These are phyloP conservation scores for Collybia nuda DNA, from an alignment of 768 basidiomycete genomes.

Conservation along the genomic window DNA sequence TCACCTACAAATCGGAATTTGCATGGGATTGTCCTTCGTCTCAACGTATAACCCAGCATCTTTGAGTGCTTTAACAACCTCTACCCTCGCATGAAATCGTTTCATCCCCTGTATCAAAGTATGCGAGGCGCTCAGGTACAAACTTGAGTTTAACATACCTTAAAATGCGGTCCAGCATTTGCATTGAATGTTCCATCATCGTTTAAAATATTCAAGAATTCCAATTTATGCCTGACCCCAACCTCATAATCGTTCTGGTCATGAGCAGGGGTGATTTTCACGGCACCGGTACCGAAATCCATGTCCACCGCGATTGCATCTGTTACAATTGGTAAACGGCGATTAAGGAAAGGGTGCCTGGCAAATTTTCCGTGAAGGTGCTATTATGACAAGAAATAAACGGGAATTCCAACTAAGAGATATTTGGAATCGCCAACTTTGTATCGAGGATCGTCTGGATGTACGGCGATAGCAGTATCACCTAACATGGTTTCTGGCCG, in stretches of 20 bases:
- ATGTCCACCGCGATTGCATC: constrained; percentile 92
- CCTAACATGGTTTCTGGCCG: constrained; percentile 99
- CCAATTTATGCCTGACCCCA: constrained; percentile 81
- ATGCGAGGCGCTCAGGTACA: background rate
- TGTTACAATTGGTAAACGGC: constrained; percentile 84
- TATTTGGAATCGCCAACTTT: constrained; percentile 40
- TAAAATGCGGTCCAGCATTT: constrained; percentile 80
- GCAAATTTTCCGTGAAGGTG: constrained; percentile 95
- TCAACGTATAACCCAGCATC: constrained; percentile 85
- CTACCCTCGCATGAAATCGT: constrained; percentile 89
- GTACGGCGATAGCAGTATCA: constrained; percentile 95
- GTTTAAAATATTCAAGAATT: constrained; percentile 93
- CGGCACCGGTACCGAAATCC: constrained; percentile 96
- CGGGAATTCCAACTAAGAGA: no score
- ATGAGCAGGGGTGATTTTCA: constrained; percentile 98
- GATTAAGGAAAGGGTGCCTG: constrained; percentile 83
- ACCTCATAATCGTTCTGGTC: constrained; percentile 98
- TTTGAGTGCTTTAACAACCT: constrained; percentile 81
- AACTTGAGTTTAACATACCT: constrained; percentile 26
- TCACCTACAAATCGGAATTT: constrained; percentile 88
- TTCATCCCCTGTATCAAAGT: constrained; percentile 79
- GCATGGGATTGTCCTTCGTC: constrained; percentile 96
- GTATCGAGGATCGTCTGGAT: constrained; percentile 90
- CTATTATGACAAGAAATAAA: constrained; percentile 32
- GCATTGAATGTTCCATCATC: constrained; percentile 96